A percentile compares a stretch with the other conserved stretches of the same genome.
Evolutionary conservation across 129 eudicot species (phyloP).

Genomic region (Lactuca saligna): DNA sequence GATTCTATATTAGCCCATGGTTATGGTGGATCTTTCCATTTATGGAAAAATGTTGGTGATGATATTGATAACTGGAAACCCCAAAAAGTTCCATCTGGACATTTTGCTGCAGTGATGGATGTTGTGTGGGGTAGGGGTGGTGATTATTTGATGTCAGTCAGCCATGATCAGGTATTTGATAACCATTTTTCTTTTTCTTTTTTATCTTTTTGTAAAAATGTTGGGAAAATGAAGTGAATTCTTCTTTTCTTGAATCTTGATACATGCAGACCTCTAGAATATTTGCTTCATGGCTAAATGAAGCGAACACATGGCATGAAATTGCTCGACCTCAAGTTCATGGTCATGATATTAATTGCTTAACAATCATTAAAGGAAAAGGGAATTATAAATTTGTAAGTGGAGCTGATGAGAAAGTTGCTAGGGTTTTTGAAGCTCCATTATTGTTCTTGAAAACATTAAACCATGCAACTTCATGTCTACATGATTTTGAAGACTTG

Average conservation of each 20-base stretch:
- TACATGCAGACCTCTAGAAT: constrained; percentile 75
- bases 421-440: constrained; percentile 97
- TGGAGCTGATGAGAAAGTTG: constrained; percentile 99
- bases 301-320: constrained; percentile 68
- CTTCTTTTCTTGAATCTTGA: not conserved
- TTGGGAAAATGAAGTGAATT: not conserved
- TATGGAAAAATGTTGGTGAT: constrained; percentile 81
- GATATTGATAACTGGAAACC: constrained; percentile 79
- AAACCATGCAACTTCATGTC: constrained; percentile 50
- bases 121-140: constrained; percentile 80
- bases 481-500: constrained; percentile 52
- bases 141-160: constrained; percentile 80
- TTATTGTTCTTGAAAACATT: constrained; percentile 82
- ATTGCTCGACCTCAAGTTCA: constrained; percentile 99
- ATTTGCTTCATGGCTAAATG: constrained; percentile 69
- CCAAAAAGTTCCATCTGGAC: constrained; percentile 96
- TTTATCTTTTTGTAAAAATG: not conserved
- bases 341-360: constrained; percentile 91
- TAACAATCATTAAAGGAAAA: constrained; percentile 72
- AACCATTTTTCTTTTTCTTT: no score
- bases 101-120: constrained; percentile 78
- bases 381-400: constrained; percentile 88
- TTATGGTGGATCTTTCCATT: constrained; percentile 94
- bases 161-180: constrained; percentile 81
- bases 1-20: constrained; percentile 90